phyloP scores from a whole-genome alignment of 805 yeast species.

The Hanseniaspora thailandica region DNA sequence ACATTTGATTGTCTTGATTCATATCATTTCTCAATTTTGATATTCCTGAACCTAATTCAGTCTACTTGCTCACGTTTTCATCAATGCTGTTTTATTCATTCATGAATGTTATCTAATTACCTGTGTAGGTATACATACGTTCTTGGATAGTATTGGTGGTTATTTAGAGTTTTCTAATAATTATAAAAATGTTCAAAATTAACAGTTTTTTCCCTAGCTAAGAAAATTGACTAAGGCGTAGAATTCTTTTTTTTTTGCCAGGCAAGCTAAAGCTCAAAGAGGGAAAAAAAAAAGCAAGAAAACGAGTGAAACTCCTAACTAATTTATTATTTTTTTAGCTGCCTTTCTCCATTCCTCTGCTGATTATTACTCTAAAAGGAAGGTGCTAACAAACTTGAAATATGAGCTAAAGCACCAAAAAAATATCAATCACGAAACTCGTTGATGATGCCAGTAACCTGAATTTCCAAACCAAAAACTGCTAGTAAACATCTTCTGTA shows the following conservation, averaged over 20 bases:
- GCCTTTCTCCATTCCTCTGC: not conserved
- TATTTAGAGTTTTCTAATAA: not conserved
- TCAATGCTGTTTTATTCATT: too few relatives aligned
- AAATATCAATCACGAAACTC: not conserved
- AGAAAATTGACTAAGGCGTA: not conserved
- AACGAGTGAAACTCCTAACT: not conserved
- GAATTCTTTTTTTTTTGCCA: not conserved
- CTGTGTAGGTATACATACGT: conserved; percentile 11
- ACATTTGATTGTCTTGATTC: too few relatives aligned
- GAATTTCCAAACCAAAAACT: too few relatives aligned
- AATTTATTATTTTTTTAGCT: too few relatives aligned
- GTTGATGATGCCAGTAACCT: not conserved
- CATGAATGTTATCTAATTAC: not conserved
- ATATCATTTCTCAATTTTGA: too few relatives aligned
- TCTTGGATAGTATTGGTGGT: conserved; percentile 15
- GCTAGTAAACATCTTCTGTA: not conserved
- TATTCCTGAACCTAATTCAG: not conserved
- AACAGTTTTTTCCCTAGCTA: not conserved
- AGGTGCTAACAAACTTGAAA: not conserved
- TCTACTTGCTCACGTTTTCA: not conserved
- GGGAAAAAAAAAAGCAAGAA: not conserved
- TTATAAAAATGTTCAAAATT: too few relatives aligned
- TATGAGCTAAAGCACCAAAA: too few relatives aligned
- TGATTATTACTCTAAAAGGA: not conserved
- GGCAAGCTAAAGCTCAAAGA: not conserved